Base-by-base conservation (phyloP, 225 moss, liverwort and hornwort species). In the Polytrichum formosum region DNA sequence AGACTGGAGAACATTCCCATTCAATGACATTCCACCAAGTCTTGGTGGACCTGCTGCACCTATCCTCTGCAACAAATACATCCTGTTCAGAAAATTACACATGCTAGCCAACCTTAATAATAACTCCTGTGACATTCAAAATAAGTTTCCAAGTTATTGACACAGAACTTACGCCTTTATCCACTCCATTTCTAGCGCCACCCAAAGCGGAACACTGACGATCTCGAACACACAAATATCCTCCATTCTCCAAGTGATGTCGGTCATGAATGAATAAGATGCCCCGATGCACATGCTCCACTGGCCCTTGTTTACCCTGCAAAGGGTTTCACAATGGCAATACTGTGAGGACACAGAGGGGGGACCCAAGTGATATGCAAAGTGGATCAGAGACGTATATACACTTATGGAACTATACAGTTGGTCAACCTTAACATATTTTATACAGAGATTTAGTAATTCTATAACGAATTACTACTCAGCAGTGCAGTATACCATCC, bases 301-400 rank as follows among this genome's bases (percentile, higher is more conserved):
- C 92, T 64, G 94, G 91, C n/a, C 97, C 97, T 82, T 98, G 92
- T 75, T 91, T 98, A 46, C 98, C 98, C 98, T 95, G 87, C 55
- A 62, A 26, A 74, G 10, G 18, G 26, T 26, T 63, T 16, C 26
- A 3, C 23, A 58, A 58, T 13, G 46, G 46, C 46, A 46, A 13
- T 46, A 46, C 46, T 46, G 13, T 46, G 2, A 46, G 46, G 46
- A 46, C 16, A 46, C 46, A 37, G 37, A 37, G 37, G 46, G 16
- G 13, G 13, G 46, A 13, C 46, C 46, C 46, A 46, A 46, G 46
- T 46, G 46, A 16, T 13, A 13, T 16, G 46, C 0, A 16, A 46
- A 46, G 46, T 16, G 46, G 0, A 46, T 46, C 3, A 46, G 13
- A 46, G 2, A 3, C 2, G 0, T 16, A 46, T 46, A 16, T 10